Percentiles rank a stretch among this genome's conserved stretches.
Conservation (phyloP, 2,329 filamentous ascomycete species). For the Tolypocladium paradoxum region DNA sequence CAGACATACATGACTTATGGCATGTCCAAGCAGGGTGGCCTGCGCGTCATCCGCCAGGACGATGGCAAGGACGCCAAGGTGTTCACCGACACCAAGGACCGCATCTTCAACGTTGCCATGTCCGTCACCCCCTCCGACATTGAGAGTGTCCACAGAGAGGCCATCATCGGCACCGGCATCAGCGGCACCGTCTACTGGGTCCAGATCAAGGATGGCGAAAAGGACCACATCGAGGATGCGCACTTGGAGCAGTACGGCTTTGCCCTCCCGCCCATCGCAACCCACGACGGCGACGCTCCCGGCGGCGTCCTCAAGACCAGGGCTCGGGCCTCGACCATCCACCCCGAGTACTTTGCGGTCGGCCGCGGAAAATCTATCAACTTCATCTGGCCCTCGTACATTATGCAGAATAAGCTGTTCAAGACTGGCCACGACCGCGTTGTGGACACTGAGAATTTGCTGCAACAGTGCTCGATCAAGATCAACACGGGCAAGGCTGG, state of each 20-base stretch:
- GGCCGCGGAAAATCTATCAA: conserved; percentile 94
- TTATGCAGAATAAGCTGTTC: conserved; percentile 52
- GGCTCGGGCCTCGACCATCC: conserved; percentile 76
- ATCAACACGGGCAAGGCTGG: conserved; percentile 97
- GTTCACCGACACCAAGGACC: conserved; percentile 83
- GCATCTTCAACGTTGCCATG: conserved; percentile 87
- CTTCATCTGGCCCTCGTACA: conserved; percentile 62
- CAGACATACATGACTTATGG: conserved; percentile 90
- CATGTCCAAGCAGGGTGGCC: conserved; percentile 83
- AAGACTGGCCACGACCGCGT: conserved; percentile 53
- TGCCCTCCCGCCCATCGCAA: conserved; percentile 74
- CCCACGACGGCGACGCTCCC: conserved; percentile 81
- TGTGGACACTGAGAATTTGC: conserved; percentile 80
- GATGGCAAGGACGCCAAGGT: conserved; percentile 86
- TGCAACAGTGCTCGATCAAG: conserved; percentile 77
- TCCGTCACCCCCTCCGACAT: conserved; percentile 55
- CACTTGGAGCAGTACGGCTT: conserved; percentile 79
- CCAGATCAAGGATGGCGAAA: conserved; percentile 62
- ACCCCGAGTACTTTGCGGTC: conserved; percentile 90
- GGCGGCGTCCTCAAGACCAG: conserved; percentile 93
- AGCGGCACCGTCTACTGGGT: conserved; percentile 98
- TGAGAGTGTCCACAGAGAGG: conserved; percentile 54
- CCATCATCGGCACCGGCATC: conserved; percentile 84
- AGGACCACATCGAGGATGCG: conserved; percentile 68
- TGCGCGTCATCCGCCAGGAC: conserved; percentile 88